A percentile compares a stretch with the other conserved stretches of the same genome.
These are phyloP conservation scores for Zygosaccharomyces siamensis DNA, from an alignment of 805 yeast genomes.

Conservation along the genomic window DNA sequence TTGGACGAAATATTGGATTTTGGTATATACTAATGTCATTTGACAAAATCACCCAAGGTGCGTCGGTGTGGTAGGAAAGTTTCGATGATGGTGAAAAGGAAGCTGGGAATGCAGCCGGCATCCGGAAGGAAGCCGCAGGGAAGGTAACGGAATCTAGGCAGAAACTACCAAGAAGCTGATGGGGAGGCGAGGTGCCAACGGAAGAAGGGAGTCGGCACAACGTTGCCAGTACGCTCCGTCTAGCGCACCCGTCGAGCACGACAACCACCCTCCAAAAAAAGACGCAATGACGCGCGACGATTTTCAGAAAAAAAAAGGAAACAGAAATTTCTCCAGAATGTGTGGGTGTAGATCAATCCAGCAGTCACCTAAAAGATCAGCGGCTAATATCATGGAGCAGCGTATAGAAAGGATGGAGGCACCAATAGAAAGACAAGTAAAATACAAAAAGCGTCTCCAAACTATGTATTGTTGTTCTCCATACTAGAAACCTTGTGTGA, in stretches of 20 bases:
- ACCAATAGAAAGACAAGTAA: neutral
- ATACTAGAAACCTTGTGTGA: too few species aligned
- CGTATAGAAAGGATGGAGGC: neutral
- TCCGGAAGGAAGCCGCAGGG: slow-evolving; percentile 1
- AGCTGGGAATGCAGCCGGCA: neutral
- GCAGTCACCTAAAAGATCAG: slow-evolving; percentile 1
- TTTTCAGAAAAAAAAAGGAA: neutral
- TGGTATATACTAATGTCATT: slow-evolving; percentile 7
- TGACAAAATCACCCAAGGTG: slow-evolving; percentile 5
- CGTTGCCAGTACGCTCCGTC: neutral
- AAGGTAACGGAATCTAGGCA: neutral
- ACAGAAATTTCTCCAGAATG: too few species aligned
- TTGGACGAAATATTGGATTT: slow-evolving; percentile 1
- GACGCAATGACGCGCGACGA: neutral
- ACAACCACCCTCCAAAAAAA: neutral
- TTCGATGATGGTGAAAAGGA: neutral
- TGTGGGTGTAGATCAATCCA: neutral
- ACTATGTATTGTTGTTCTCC: too few species aligned
- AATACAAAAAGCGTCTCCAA: neutral
- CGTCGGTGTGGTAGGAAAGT: neutral
- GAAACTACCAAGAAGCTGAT: neutral
- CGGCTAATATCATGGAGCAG: neutral
- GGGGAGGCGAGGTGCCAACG: neutral
- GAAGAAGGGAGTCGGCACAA: neutral
- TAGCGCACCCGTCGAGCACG: neutral